Evolutionary conservation across 2,329 filamentous ascomycete genomes (phyloP), one percentile per base, ranked within the genome.

Genomic region (Incumbomyces lentus): DNA sequence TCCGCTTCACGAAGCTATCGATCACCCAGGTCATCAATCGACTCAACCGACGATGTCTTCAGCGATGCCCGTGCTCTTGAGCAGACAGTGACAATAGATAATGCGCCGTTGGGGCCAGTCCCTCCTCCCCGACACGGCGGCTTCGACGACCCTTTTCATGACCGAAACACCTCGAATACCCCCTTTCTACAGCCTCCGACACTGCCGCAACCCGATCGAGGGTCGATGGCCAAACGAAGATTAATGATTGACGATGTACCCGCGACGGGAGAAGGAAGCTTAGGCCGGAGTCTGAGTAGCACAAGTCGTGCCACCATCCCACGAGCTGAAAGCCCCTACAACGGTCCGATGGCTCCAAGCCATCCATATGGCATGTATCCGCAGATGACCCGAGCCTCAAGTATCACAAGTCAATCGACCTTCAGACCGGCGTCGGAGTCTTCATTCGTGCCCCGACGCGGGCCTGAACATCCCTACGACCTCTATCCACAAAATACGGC

Each of bases 321-420:
- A 33, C 64, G 69, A 47, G 63, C 68, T 16, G 59, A 86, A 48
- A 81, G 77, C 48, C 82, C 83, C 11, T 85, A 87, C 54, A 75
- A 76, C 44, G 83, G 81, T 6, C 76, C 80, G 1, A 79, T 76
- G 2, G 82, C 81, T 2, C 86, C 87, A 14, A 92, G 85, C 44
- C 84, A 92, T 63, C 85, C 86, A 0, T 94, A 93, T 61, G 78
- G 78, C 55, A 82, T 90, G 78, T 93, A 93, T 62, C 78, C 82
- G 6, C 87, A 94, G 60, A 58, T 70, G 18, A 65, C 67, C 44
- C 70, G 78, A 47, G 75, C 78, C 7, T 69, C 75, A 18, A 89
- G 86, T 59, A 69, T 83, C 32, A 76, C 79, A n/a, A 86, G 86
- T 16, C 77, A 80, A 12, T 81, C 84, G 6, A 88, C 85, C 11